phyloP scores from a whole-genome alignment of 2,329 filamentous ascomycete genomes.

The Colletotrichum ledebouriae region DNA sequence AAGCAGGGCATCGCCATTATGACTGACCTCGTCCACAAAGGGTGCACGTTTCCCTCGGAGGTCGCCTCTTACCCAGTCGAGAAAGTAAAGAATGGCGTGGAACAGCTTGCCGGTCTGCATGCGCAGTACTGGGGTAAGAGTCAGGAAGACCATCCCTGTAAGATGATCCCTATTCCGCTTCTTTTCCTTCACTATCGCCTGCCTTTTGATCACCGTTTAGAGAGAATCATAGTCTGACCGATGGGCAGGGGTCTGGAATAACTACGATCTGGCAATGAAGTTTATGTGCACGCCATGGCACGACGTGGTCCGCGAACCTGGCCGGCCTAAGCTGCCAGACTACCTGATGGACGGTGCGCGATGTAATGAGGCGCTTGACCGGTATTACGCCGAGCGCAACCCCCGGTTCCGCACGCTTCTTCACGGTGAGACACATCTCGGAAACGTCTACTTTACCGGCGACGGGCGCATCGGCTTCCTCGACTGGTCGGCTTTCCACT shows the following conservation, averaged over 20 bases:
- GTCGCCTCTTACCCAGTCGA: constrained; percentile 49
- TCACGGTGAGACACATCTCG: constrained; percentile 59
- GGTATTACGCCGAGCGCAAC: constrained; percentile 53
- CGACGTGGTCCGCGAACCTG: constrained; percentile 47
- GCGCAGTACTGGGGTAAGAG: constrained; percentile 54
- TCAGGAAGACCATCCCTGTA: constrained; percentile 48
- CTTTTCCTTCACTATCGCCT: not conserved
- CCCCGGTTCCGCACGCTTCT: constrained; percentile 54
- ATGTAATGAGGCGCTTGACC: constrained; percentile 52
- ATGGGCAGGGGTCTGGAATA: constrained; percentile 47
- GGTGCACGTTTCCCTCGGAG: constrained; percentile 52
- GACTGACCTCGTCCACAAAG: constrained; percentile 50
- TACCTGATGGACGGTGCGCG: constrained; percentile 54
- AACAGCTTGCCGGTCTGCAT: constrained; percentile 58
- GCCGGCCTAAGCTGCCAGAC: constrained; percentile 52
- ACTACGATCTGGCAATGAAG: constrained; percentile 54
- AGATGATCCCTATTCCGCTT: not conserved
- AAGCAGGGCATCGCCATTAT: constrained; percentile 56
- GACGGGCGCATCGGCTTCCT: constrained; percentile 54
- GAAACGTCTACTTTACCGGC: constrained; percentile 58
- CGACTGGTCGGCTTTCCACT: constrained; percentile 58
- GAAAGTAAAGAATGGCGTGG: constrained; percentile 52
- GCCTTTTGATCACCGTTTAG: not conserved
- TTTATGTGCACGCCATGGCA: constrained; percentile 47
- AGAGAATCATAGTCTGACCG: too few species aligned